Percentiles rank a stretch among this genome's conserved stretches.
Evolutionary conservation across 148 eudicot species (phyloP).

Genomic region (Chenopodium suecicum): DNA sequence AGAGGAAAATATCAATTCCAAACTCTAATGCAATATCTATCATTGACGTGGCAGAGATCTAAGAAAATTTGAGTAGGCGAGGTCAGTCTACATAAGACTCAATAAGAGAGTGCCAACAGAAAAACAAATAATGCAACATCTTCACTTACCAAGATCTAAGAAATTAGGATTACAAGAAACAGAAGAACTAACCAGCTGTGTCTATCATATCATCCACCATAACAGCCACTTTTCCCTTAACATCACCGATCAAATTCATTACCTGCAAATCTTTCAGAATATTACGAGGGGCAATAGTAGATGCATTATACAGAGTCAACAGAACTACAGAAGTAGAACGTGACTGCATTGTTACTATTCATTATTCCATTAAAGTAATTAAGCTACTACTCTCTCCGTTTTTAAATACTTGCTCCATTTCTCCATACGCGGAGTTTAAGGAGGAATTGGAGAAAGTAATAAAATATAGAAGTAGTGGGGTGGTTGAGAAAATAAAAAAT

Average conservation of each 20-base stretch:
- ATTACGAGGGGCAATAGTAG: background rate
- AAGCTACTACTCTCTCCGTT: background rate
- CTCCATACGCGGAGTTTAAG: too few relatives aligned
- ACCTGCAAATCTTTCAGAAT: constrained; percentile 44
- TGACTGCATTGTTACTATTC: background rate
- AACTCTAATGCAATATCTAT: background rate
- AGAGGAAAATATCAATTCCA: background rate
- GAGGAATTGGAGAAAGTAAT: too few relatives aligned
- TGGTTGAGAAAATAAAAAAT: too few relatives aligned
- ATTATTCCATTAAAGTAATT: background rate
- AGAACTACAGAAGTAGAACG: background rate
- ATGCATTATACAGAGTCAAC: background rate
- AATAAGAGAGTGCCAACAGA: background rate
- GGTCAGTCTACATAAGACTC: background rate
- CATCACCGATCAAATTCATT: constrained; percentile 97
- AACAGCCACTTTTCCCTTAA: constrained; percentile 92
- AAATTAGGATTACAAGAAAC: background rate
- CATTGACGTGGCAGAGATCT: background rate
- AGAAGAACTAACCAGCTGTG: constrained; percentile 73
- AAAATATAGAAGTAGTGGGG: too few relatives aligned
- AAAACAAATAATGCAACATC: background rate
- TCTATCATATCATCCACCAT: constrained; percentile 99
- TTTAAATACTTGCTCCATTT: too few relatives aligned
- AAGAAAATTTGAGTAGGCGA: background rate
- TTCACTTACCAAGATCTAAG: background rate